Conservation (phyloP, 768 basidiomycete genomes). For the Tulasnella sp. region DNA sequence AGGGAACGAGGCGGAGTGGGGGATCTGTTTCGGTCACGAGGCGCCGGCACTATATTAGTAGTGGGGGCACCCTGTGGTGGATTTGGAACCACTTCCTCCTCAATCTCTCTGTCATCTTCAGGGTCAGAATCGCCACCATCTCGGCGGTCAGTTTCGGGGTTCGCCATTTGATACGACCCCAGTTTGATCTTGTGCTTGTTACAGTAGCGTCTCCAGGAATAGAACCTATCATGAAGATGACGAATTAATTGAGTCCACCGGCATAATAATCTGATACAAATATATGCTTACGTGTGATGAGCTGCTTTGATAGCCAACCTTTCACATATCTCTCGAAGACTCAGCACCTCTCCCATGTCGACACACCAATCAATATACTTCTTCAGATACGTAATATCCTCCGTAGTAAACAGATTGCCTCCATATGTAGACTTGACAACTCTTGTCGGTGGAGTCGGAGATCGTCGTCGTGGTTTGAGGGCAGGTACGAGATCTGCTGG, state of each 20-base stretch:
- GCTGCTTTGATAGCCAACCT: conserved; percentile 81
- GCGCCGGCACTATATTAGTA: no score
- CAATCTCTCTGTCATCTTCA: neutral
- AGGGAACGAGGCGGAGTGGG: conserved; percentile 71
- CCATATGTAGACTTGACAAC: conserved; percentile 84
- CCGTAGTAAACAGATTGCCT: conserved; percentile 74
- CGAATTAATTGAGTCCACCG: neutral
- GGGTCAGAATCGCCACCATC: conserved; percentile 29
- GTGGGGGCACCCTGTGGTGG: neutral
- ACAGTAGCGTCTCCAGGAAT: conserved; percentile 84
- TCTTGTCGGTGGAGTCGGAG: conserved; percentile 70
- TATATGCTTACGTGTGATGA: conserved; percentile 60
- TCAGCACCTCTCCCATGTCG: conserved; percentile 69
- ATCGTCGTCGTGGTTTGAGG: conserved; percentile 53
- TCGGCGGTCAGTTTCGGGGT: neutral
- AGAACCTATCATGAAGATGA: conserved; percentile 41
- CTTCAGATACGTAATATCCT: conserved; percentile 71
- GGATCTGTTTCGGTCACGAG: conserved; percentile 29
- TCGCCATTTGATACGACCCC: conserved; percentile 64
- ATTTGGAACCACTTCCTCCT: neutral
- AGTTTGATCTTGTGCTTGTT: conserved; percentile 88
- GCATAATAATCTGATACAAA: neutral
- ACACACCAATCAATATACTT: conserved; percentile 86
- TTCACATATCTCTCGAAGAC: conserved; percentile 76
- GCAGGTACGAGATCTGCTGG: conserved; percentile 20